Conservation (phyloP, 2,329 filamentous ascomycete species). For the Hypoxylon sp. region DNA sequence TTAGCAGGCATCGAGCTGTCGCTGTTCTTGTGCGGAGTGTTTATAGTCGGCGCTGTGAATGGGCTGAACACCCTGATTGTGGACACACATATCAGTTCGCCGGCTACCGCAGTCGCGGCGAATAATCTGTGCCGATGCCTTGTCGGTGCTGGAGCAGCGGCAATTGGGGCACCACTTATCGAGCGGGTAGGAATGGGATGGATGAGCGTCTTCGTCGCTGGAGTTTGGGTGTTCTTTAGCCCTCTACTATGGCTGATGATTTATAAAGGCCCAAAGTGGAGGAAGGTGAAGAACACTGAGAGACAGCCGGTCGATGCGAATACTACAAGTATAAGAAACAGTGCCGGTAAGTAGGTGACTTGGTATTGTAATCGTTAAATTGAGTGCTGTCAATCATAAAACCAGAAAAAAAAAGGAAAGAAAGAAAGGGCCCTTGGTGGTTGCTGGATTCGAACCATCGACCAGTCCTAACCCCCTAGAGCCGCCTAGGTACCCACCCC, state of each 20-base stretch:
- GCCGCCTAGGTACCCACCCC: too few relatives aligned
- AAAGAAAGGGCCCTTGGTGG: background rate
- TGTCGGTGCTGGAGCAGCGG: conserved; percentile 49
- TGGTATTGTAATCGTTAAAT: background rate
- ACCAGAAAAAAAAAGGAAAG: too few relatives aligned
- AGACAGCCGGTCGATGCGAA: too few relatives aligned
- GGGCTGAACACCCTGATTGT: conserved; percentile 37
- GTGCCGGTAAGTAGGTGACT: background rate
- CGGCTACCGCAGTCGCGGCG: conserved; percentile 40
- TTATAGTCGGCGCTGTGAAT: conserved; percentile 37
- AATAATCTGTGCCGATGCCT: conserved; percentile 46
- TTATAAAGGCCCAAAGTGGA: conserved; percentile 47
- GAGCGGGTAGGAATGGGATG: conserved; percentile 48
- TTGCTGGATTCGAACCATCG: background rate
- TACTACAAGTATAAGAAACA: background rate
- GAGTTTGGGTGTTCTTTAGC: conserved; percentile 46
- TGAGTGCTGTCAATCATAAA: too few relatives aligned
- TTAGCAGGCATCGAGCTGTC: conserved; percentile 42
- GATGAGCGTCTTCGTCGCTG: conserved; percentile 47
- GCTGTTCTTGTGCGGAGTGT: conserved; percentile 48
- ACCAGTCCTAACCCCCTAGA: background rate
- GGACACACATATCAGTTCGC: conserved; percentile 36
- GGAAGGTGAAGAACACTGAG: conserved; percentile 27
- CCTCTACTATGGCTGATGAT: conserved; percentile 51
- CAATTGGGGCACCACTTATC: conserved; percentile 48